phyloP scores from a whole-genome alignment of 2,329 filamentous ascomycete species.

The Stemphylium lycopersici region DNA sequence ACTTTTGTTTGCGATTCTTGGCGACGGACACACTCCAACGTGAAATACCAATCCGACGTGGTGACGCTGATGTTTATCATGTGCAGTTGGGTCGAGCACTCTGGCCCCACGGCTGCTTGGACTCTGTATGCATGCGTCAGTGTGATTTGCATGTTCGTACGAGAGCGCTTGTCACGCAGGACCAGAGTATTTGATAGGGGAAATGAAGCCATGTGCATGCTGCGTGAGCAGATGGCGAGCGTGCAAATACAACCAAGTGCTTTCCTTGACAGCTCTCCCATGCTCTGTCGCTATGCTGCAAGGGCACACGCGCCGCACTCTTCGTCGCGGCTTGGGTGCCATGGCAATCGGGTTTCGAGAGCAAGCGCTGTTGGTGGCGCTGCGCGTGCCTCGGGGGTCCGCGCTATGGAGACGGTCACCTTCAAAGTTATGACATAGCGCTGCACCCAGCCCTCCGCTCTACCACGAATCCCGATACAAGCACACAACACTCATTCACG shows the following conservation, averaged over 20 bases:
- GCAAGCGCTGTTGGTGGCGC: slow-evolving; percentile 5
- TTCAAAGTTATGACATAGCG: slow-evolving; percentile 23
- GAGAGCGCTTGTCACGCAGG: neutral
- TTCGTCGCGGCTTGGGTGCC: neutral
- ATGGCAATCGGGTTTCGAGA: neutral
- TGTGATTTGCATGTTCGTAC: neutral
- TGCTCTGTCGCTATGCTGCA: neutral
- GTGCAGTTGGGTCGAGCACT: neutral
- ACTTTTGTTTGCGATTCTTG: slow-evolving; percentile 23
- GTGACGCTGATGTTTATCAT: slow-evolving; percentile 4
- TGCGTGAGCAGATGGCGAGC: neutral
- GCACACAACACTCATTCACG: slow-evolving; percentile 6
- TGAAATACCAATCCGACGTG: slow-evolving; percentile 30
- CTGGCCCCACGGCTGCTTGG: neutral
- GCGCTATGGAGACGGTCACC: slow-evolving; percentile 8
- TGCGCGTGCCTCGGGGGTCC: slow-evolving; percentile 15
- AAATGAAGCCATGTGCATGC: neutral
- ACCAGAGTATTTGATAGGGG: neutral
- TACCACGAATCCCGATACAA: slow-evolving; percentile 9
- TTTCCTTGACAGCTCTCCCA: neutral
- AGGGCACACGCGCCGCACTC: neutral
- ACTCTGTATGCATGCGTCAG: neutral
- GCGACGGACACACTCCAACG: slow-evolving; percentile 39
- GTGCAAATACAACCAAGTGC: neutral
- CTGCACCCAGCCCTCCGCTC: slow-evolving; percentile 10